Evolutionary conservation across 2,329 filamentous ascomycete genomes (phyloP), one percentile per base, ranked within the genome.

Genomic region (Aspergillus sp.): DNA sequence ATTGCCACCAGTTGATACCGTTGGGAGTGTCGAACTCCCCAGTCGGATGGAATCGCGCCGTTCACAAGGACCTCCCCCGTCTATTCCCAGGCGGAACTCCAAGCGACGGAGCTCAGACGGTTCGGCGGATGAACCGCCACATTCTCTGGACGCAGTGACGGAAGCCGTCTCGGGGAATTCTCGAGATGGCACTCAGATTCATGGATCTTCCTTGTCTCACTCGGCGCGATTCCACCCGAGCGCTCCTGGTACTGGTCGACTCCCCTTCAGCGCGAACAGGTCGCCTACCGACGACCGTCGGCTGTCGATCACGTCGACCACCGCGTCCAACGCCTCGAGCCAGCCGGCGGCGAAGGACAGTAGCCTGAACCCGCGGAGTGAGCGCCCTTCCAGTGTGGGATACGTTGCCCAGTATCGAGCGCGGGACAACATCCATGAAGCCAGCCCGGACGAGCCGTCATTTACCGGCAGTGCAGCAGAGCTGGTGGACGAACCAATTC

Each of bases 81-180:
- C 19, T 3, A 36, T 38, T n/a, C 82, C 83, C 2, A 71, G 82
- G 17, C 85, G 80, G 59, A 86, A 80, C 52, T 86, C 82, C 0
- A 78, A 77, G 51, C 71, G 80, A 37, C 36, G 44, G 8, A 42
- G 38, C 3, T 44, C 40, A 17, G 25, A 39, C 15, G 36, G 43
- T 24, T 32, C 45, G 4, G 3, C 36, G 4, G 41, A 47, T 12
- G 32, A 25, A 6, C n/a, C 17, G 10, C 32, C 30, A 7, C 35
- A 39, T 24, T 39, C 37, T 19, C 40, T 51, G 5, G 35, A 43
- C 13, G 33, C 40, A 14, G 46, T 46, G 8, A 44, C 42, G 4
- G 48, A 53, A 34, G 35, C 44, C 4, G 30, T 36, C 5, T 33
- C 41, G 1, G 30, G 29, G 11, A 24, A 33, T 13, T 13, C 33